Percentiles rank a stretch among this genome's conserved stretches.
Evolutionary conservation across 2,329 filamentous ascomycete genomes (phyloP).

Genomic region (Ascochyta koolunga): DNA sequence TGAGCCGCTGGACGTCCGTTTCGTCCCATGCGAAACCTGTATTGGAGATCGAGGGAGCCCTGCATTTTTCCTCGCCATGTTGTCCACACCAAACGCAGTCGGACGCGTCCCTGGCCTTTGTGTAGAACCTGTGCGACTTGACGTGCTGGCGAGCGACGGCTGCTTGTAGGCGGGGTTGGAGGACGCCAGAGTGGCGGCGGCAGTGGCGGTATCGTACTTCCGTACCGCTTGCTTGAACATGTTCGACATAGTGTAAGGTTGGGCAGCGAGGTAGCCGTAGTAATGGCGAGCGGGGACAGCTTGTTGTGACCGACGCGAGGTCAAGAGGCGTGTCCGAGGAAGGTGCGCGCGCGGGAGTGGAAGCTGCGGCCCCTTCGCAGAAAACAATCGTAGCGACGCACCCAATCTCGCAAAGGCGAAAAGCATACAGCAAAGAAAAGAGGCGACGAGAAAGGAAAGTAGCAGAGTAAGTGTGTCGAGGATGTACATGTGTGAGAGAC

Average conservation of each 20-base stretch:
- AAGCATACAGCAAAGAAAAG: slow-evolving; percentile 49
- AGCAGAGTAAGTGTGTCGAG: slow-evolving; percentile 29
- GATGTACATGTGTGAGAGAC: slow-evolving; percentile 25
- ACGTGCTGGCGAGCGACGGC: slow-evolving; percentile 47
- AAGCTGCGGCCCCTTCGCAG: slow-evolving; percentile 27
- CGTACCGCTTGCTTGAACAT: slow-evolving; percentile 53
- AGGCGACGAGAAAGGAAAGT: slow-evolving; percentile 32
- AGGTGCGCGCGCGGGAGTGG: slow-evolving; percentile 30
- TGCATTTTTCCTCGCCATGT: slow-evolving; percentile 39
- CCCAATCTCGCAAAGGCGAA: slow-evolving; percentile 32
- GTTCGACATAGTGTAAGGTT: slow-evolving; percentile 22
- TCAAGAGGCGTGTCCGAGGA: slow-evolving; percentile 22
- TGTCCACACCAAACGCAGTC: slow-evolving; percentile 37
- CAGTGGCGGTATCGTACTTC: slow-evolving; percentile 44
- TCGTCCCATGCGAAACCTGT: slow-evolving; percentile 43
- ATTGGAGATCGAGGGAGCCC: slow-evolving; percentile 17
- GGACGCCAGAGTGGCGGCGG: slow-evolving; percentile 25
- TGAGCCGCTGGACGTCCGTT: slow-evolving; percentile 55
- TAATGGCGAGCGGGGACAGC: slow-evolving; percentile 9
- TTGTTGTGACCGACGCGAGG: slow-evolving; percentile 4
- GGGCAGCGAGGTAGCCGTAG: slow-evolving; percentile 26
- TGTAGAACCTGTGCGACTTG: slow-evolving; percentile 47
- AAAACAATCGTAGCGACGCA: slow-evolving; percentile 44
- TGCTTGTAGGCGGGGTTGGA: slow-evolving; percentile 35
- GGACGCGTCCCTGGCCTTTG: slow-evolving; percentile 37